Percentiles rank a stretch among this genome's conserved stretches.
These are phyloP conservation scores for Thyridium curvatum DNA, from an alignment of 2,329 filamentous ascomycete species.

Conservation along the genomic window DNA sequence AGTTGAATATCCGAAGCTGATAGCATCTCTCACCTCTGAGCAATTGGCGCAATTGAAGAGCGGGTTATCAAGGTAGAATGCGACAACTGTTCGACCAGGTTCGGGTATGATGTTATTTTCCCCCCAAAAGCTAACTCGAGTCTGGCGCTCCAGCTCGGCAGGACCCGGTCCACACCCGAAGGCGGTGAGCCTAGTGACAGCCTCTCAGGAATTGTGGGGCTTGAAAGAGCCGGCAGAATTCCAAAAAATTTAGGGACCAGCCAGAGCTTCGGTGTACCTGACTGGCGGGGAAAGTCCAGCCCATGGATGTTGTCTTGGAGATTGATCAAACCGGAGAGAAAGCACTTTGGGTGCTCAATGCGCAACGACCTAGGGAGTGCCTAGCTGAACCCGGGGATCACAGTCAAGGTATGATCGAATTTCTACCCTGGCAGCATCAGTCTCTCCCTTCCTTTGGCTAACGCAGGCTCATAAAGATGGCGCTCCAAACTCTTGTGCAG, in stretches of 20 bases:
- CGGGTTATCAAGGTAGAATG: too few relatives aligned
- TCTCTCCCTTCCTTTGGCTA: background rate
- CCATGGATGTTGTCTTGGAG: too few relatives aligned
- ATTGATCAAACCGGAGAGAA: too few relatives aligned
- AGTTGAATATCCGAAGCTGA: too few relatives aligned
- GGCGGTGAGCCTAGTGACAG: constrained; percentile 31
- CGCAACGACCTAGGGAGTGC: too few relatives aligned
- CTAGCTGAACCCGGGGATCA: too few relatives aligned
- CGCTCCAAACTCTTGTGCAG: constrained; percentile 34
- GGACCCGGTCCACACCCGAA: constrained; percentile 23
- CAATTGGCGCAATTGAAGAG: background rate
- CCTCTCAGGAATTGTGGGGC: constrained; percentile 10
- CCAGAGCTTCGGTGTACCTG: too few relatives aligned
- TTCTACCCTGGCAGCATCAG: too few relatives aligned
- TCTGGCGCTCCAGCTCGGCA: constrained; percentile 11
- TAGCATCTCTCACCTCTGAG: too few relatives aligned
- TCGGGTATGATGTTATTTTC: constrained; percentile 20
- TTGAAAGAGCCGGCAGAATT: constrained; percentile 35
- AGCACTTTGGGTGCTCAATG: too few relatives aligned
- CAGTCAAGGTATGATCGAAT: background rate
- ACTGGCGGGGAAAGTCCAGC: too few relatives aligned
- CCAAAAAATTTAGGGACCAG: constrained; percentile 32
- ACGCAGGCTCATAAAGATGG: constrained; percentile 3
- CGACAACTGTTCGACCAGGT: too few relatives aligned
- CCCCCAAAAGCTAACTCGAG: background rate